Percentiles rank a stretch among this genome's conserved stretches.
phyloP scores from a whole-genome alignment of 805 yeast species.

The Saccharomycopsis olivae region DNA sequence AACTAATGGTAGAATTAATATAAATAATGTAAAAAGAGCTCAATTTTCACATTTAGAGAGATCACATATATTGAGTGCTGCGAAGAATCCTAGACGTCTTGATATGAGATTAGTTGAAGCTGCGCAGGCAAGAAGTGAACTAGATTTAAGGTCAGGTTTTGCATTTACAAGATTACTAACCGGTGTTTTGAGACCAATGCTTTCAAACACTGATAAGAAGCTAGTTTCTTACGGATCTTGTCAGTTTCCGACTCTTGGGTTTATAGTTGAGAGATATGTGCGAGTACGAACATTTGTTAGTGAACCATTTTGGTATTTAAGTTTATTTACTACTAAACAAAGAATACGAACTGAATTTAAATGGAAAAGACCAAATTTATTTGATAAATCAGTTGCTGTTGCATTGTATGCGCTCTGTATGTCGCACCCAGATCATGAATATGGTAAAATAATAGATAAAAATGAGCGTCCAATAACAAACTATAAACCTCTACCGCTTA shows the following conservation, averaged over 20 bases:
- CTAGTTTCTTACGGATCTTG: slow-evolving; percentile 80
- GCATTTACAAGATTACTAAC: slow-evolving; percentile 57
- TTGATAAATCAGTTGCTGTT: slow-evolving; percentile 58
- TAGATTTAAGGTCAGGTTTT: slow-evolving; percentile 83
- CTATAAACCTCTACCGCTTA: slow-evolving; percentile 79
- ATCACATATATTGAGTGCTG: slow-evolving; percentile 64
- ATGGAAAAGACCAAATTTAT: slow-evolving; percentile 70
- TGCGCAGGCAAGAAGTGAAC: slow-evolving; percentile 73
- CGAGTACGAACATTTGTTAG: slow-evolving; percentile 61
- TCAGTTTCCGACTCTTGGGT: slow-evolving; percentile 95
- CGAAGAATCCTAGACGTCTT: slow-evolving; percentile 50
- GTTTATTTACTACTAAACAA: slow-evolving; percentile 36
- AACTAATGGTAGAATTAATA: slow-evolving; percentile 36
- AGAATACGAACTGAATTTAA: slow-evolving; percentile 29
- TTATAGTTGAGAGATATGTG: slow-evolving; percentile 84
- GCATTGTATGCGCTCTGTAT: slow-evolving; percentile 62
- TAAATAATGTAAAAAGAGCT: slow-evolving; percentile 56
- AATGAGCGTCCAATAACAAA: slow-evolving; percentile 57
- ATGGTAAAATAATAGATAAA: slow-evolving; percentile 41
- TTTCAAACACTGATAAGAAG: slow-evolving; percentile 4
- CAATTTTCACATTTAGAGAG: slow-evolving; percentile 80
- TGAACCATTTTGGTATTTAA: slow-evolving; percentile 74
- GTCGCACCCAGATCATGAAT: slow-evolving; percentile 24
- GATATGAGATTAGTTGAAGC: slow-evolving; percentile 71
- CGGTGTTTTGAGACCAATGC: slow-evolving; percentile 10